phyloP scores from a whole-genome alignment of 116 monocot genomes.

The Zostera marina region DNA sequence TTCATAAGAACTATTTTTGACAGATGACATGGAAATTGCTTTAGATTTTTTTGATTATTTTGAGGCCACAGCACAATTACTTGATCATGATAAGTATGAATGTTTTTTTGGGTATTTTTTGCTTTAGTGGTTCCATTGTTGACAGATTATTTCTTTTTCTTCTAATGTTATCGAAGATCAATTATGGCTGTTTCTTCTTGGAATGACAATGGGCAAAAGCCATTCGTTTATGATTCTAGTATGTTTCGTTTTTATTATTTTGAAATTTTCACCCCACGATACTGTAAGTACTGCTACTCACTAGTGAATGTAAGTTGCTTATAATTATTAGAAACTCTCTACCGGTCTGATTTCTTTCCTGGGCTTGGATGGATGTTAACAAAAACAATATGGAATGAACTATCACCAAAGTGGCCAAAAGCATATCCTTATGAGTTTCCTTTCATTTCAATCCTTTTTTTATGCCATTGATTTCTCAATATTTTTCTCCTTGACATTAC shows the following conservation, averaged over 20 bases:
- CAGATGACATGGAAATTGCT: slow-evolving; percentile 99
- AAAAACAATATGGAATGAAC: slow-evolving; percentile 77
- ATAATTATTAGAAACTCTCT: slow-evolving; percentile 46
- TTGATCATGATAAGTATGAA: slow-evolving; percentile 78
- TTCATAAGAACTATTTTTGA: neutral
- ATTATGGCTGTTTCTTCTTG: slow-evolving; percentile 99
- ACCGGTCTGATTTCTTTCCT: slow-evolving; percentile 98
- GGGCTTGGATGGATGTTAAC: slow-evolving; percentile 99
- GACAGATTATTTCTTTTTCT: neutral
- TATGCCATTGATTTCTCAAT: neutral
- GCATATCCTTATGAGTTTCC: slow-evolving; percentile 70
- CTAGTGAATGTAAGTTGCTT: neutral
- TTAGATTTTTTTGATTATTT: slow-evolving; percentile 97
- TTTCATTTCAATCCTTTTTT: slow-evolving; percentile 1
- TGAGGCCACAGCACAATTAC: slow-evolving; percentile 54
- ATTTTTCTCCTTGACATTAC: slow-evolving; percentile 49
- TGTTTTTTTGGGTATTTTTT: neutral
- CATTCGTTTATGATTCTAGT: slow-evolving; percentile 87
- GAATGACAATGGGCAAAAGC: slow-evolving; percentile 95
- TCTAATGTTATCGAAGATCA: slow-evolving; percentile 28
- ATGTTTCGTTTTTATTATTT: slow-evolving; percentile 7
- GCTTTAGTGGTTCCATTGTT: neutral
- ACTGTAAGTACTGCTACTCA: neutral
- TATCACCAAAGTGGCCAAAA: slow-evolving; percentile 99
- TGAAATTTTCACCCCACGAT: neutral